These are phyloP conservation scores for Parasarocladium wereldwijsianum DNA, from an alignment of 2,329 filamentous ascomycete genomes.

Conservation along the genomic window DNA sequence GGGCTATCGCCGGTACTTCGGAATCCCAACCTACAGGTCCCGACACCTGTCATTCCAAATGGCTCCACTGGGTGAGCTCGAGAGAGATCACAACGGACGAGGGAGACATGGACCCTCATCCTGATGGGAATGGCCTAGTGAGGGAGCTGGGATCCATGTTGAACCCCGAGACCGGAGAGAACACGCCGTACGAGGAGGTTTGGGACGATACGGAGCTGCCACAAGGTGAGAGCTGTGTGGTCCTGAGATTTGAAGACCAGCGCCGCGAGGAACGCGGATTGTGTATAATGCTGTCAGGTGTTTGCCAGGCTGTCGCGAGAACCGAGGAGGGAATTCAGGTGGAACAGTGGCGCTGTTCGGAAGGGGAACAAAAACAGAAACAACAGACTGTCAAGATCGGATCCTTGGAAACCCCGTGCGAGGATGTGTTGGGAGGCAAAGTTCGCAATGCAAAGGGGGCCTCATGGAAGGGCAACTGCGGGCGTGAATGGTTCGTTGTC, in stretches of 20 bases:
- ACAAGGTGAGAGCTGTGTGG: constrained; percentile 4
- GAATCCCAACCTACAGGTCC: constrained; percentile 16
- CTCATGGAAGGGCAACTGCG: too few relatives aligned
- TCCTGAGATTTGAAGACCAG: constrained; percentile 7
- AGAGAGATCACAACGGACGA: constrained; percentile 33
- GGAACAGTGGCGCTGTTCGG: constrained; percentile 39
- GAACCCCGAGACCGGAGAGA: constrained; percentile 36
- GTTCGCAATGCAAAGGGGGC: constrained; percentile 1
- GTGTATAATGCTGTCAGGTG: constrained; percentile 36
- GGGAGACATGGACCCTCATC: constrained; percentile 36
- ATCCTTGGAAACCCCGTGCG: constrained; percentile 17
- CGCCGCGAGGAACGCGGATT: constrained; percentile 25
- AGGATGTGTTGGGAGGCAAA: constrained; percentile 9
- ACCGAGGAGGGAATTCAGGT: constrained; percentile 24
- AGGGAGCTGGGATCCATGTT: constrained; percentile 46
- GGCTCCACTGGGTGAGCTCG: constrained; percentile 47
- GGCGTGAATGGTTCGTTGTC: too few relatives aligned
- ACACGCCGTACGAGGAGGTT: constrained; percentile 49
- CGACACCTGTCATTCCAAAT: constrained; percentile 24
- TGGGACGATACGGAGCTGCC: constrained; percentile 35
- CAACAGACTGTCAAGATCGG: constrained; percentile 22
- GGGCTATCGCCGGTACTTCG: constrained; percentile 48
- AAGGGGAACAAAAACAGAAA: constrained; percentile 19
- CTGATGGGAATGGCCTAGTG: constrained; percentile 19
- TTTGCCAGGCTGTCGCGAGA: constrained; percentile 40